Evolutionary conservation across 1,139 yeast genomes (phyloP), one percentile per base, ranked within the genome.

Genomic region (Insectozyma bohioensis): DNA sequence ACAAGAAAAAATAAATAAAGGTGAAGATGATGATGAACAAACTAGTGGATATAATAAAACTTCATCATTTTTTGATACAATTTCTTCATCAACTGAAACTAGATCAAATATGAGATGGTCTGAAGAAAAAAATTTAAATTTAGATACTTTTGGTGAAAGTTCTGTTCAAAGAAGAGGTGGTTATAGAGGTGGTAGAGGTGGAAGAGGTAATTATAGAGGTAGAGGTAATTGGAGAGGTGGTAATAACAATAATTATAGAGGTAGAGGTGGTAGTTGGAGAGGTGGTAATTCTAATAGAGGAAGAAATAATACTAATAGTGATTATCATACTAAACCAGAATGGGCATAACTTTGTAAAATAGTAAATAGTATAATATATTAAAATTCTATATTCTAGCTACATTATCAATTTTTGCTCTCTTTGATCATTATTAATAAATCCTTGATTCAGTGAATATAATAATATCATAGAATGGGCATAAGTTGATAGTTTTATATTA

Each of bases 21-120:
- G 17, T 12, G 58, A 53, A 36, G 56, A 51, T 12, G n/a, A n/a
- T n/a, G 54, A 49, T 28, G 40, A 42, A n/a, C 54, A 53, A 18
- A 45, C 34, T 21, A 37, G 48, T 2, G 46, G 48, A 26, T 85
- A 85, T 57, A 73, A 83, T 55, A 82, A 78, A 51, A 74, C 72
- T 47, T 74, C 85, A 9, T 85, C 95, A 2, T 87, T 87, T 55
- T 87, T 87, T 48, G 95, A 87, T 58, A 76, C 75, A 38, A 74
- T 87, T 42, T 83, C 94, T 7, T 78, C 85, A 6, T 70, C 78
- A 1, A 65, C 68, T 19, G 72, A 57, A 31, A 63, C 60, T 36
- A 55, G 63, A 43, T 27, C 34, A 10, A 35, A 59, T 31, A 66
- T 75, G 70, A 71, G 79, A 50, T 78, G 88, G 73, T 60, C 71